Base-by-base conservation (phyloP, 192 early-diverging fungal genomes). In the Dissophora ornata region DNA sequence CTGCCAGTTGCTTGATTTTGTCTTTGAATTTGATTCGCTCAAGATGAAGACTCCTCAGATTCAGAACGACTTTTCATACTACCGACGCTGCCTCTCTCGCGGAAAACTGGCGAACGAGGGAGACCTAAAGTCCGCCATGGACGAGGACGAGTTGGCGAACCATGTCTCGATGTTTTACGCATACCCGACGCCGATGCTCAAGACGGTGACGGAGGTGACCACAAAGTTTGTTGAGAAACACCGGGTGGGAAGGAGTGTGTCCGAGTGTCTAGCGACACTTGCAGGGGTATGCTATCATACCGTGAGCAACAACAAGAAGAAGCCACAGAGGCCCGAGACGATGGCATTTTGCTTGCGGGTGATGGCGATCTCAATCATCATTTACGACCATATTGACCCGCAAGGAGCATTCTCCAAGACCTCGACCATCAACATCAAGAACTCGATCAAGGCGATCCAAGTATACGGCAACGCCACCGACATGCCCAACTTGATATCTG, bases 1-100 rank as follows among this genome's bases (percentile, higher is more conserved):
- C 46, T 95, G 93, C 9, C 90, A 94, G 50, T 80, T 97, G 51
- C 84, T 98, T 41, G 88, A 92, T 69, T 95, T 96, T 79, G 90
- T 90, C 29, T 92, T 94, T 79, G 87, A 91, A 34, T 98, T 98
- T 83, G 97, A 98, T 74, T 89, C 92, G 66, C 73, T 97, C 11
- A 98, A 98, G 90, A 93, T 94, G 89, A 82, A 79, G 65, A 92
- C 89, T 42, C 88, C 91, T 16, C 88, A 89, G 67, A 87, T 98
- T 62, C 97, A 99, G 79, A 99, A 99, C 80, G 97, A 99, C 67
- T 96, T 99, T 74, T 96, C 96, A 41, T 99, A 95, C 74, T 99
- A 99, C 67, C 92, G 96, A 41, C 87, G 97, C 53, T 93, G 95
- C 50, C 81, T 96, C 26, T 87, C 88, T 33, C 90, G 94, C 42